These are phyloP conservation scores for Blastomyces silverae DNA, from an alignment of 2,329 filamentous ascomycete species.

Conservation along the genomic window DNA sequence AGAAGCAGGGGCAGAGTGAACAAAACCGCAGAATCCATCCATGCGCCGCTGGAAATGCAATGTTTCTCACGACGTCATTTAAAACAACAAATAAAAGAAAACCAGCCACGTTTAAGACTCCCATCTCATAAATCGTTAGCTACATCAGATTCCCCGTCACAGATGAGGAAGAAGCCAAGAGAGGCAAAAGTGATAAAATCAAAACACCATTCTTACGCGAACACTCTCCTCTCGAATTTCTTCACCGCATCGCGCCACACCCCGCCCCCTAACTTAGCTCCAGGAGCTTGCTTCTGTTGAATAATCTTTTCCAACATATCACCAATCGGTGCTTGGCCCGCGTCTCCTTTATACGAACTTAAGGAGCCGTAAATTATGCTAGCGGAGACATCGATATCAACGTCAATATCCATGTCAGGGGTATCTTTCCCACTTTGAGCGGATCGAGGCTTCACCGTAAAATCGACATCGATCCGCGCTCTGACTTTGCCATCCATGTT, in stretches of 20 bases:
- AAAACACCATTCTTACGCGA: slow-evolving; percentile 18
- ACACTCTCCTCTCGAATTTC: slow-evolving; percentile 32
- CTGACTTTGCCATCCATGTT: slow-evolving; percentile 18
- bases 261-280: slow-evolving; percentile 31
- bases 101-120: not conserved
- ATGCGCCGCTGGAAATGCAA: not conserved
- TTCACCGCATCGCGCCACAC: slow-evolving; percentile 38
- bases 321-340: slow-evolving; percentile 31
- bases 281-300: slow-evolving; percentile 22
- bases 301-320: slow-evolving; percentile 25
- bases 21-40: not conserved
- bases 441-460: slow-evolving; percentile 32
- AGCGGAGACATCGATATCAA: slow-evolving; percentile 36
- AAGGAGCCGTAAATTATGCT: slow-evolving; percentile 39
- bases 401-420: slow-evolving; percentile 22
- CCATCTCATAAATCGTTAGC: slow-evolving; percentile 3
- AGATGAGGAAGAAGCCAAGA: not conserved
- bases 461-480: slow-evolving; percentile 37
- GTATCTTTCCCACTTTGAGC: slow-evolving; percentile 14
- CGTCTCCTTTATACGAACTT: slow-evolving; percentile 23
- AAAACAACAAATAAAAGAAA: not conserved
- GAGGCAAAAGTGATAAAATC: no score
- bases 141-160: not conserved
- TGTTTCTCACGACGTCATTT: not conserved
- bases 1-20: not conserved